phyloP scores from a whole-genome alignment of 1,284 basidiomycete genomes.

The Pyrrhoderma noxium region DNA sequence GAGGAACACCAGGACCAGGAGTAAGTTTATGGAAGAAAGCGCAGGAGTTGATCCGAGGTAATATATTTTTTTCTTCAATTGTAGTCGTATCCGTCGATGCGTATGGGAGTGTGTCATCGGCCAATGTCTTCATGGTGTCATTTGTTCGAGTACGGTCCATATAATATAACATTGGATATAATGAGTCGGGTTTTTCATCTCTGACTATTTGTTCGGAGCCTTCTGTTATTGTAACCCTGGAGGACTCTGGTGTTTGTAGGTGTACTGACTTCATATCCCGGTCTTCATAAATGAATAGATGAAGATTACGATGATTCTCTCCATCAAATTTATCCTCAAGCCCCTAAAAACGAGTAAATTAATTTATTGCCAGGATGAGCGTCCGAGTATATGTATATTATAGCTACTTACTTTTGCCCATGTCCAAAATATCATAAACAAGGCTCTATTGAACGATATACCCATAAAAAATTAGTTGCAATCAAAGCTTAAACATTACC shows the following conservation, averaged over 20 bases:
- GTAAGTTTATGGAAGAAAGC: slow-evolving; percentile 53
- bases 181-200: too few species aligned
- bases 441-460: slow-evolving; percentile 25
- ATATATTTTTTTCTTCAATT: slow-evolving; percentile 24
- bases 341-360: slow-evolving; percentile 26
- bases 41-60: slow-evolving; percentile 43
- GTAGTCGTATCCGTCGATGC: too few species aligned
- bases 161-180: neutral
- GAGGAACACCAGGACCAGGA: slow-evolving; percentile 46
- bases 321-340: slow-evolving; percentile 57
- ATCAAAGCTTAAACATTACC: neutral
- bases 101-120: too few species aligned
- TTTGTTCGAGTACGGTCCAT: neutral
- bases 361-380: neutral
- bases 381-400: too few species aligned
- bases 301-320: slow-evolving; percentile 43
- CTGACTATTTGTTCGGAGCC: too few species aligned
- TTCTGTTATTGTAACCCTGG: too few species aligned
- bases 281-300: slow-evolving; percentile 38
- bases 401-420: slow-evolving; percentile 44
- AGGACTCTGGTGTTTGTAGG: too few species aligned
- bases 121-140: too few species aligned
- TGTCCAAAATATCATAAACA: slow-evolving; percentile 53
- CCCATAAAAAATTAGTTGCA: neutral
- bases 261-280: neutral